phyloP scores from a whole-genome alignment of 148 eudicot genomes.

The Rheum nobile region DNA sequence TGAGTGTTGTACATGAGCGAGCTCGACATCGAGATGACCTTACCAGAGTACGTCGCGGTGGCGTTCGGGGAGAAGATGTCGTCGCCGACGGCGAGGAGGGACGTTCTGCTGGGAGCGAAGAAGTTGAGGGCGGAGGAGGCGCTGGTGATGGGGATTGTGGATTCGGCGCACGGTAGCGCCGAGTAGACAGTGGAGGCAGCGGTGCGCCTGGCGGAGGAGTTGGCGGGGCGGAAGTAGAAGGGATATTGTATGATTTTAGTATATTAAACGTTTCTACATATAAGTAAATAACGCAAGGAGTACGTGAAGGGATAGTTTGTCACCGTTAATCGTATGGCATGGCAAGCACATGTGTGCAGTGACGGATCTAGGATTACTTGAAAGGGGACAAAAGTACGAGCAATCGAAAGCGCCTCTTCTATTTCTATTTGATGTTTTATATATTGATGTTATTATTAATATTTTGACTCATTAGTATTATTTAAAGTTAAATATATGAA shows the following conservation, averaged over 20 bases:
- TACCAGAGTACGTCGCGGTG: conserved; percentile 35
- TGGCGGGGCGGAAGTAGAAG: conserved; percentile 28
- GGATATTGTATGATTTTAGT: too few relatives aligned
- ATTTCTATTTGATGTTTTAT: too few relatives aligned
- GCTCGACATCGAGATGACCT: conserved; percentile 43
- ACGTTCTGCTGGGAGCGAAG: conserved; percentile 12
- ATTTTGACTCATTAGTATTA: too few relatives aligned
- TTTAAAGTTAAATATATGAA: too few relatives aligned
- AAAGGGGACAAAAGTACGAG: too few relatives aligned
- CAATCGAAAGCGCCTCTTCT: too few relatives aligned
- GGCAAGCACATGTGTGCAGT: too few relatives aligned
- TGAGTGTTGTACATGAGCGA: conserved; percentile 20
- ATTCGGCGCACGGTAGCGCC: conserved; percentile 21
- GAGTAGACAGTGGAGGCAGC: conserved; percentile 29
- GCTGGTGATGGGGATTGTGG: conserved; percentile 33
- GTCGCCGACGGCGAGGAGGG: neutral
- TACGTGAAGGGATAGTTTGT: conserved; percentile 31
- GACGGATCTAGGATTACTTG: too few relatives aligned
- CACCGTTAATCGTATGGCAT: too few relatives aligned
- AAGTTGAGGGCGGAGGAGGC: conserved; percentile 36
- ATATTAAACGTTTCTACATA: too few relatives aligned
- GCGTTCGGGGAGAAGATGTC: conserved; percentile 25
- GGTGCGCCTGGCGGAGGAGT: conserved; percentile 19
- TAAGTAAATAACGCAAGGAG: conserved; percentile 28
- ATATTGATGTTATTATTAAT: too few relatives aligned